phyloP scores from a whole-genome alignment of 73 alveolate species.

The Breviolum minutum region DNA sequence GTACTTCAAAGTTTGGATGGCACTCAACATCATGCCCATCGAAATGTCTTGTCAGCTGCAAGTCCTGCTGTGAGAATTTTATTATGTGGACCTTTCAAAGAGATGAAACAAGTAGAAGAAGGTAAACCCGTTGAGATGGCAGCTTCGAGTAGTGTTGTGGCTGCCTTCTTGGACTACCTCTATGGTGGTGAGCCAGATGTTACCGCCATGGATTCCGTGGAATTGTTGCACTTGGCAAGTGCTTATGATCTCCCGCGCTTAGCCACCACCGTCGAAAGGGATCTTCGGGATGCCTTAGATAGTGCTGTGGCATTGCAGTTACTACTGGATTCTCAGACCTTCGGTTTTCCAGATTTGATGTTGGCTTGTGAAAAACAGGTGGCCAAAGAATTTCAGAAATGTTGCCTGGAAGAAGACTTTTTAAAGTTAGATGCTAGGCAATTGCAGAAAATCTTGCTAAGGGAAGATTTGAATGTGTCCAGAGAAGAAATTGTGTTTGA shows the following conservation, averaged over 20 bases:
- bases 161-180: neutral
- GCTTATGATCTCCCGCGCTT: neutral
- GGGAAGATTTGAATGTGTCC: neutral
- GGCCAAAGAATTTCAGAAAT: neutral
- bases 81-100: neutral
- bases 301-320: neutral
- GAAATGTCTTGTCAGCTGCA: neutral
- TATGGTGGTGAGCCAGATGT: constrained; percentile 11
- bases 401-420: neutral
- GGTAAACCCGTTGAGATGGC: neutral
- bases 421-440: neutral
- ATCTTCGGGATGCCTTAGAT: neutral
- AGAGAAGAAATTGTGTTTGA: neutral
- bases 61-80: neutral
- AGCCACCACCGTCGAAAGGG: neutral
- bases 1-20: neutral
- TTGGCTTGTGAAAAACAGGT: neutral
- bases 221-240: neutral
- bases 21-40: neutral
- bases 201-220: neutral
- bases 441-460: neutral
- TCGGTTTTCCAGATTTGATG: neutral
- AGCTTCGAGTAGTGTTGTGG: neutral
- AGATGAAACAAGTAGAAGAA: neutral
- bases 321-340: neutral